Evolutionary conservation across 2,329 filamentous ascomycete genomes (phyloP).

Genomic region (Pseudopithomyces chartarum): DNA sequence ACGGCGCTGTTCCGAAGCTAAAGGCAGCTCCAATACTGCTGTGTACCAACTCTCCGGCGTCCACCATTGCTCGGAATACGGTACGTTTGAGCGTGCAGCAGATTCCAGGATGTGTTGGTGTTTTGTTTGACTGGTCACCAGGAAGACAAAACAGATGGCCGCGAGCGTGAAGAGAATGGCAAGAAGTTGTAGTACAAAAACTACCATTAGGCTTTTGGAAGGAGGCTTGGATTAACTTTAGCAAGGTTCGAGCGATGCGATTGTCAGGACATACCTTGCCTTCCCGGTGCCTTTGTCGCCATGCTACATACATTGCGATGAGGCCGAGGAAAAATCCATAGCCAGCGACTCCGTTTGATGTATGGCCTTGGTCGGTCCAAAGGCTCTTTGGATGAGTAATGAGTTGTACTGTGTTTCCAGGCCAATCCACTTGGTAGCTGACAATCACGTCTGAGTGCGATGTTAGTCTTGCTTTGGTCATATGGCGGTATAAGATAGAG

Average conservation of each 20-base stretch:
- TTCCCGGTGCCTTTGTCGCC: constrained; percentile 20
- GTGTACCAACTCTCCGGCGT: constrained; percentile 42
- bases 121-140: constrained; percentile 36
- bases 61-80: constrained; percentile 34
- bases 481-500: background rate
- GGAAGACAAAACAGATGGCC: constrained; percentile 35
- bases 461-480: background rate
- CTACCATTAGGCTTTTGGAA: constrained; percentile 38
- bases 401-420: constrained; percentile 24
- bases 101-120: constrained; percentile 27
- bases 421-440: constrained; percentile 29
- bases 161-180: constrained; percentile 36
- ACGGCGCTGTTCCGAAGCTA: constrained; percentile 20
- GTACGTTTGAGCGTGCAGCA: constrained; percentile 24
- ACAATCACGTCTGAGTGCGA: background rate
- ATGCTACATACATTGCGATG: constrained; percentile 36
- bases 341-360: constrained; percentile 34
- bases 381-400: constrained; percentile 30
- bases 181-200: constrained; percentile 39
- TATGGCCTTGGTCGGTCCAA: constrained; percentile 38
- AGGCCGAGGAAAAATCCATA: constrained; percentile 41
- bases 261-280: constrained; percentile 14
- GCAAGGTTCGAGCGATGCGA: background rate
- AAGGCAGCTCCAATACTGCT: constrained; percentile 34
- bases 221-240: constrained; percentile 18